Evolutionary conservation across 345 rosid genomes (phyloP).

Genomic region (Schrenkiella parvula): DNA sequence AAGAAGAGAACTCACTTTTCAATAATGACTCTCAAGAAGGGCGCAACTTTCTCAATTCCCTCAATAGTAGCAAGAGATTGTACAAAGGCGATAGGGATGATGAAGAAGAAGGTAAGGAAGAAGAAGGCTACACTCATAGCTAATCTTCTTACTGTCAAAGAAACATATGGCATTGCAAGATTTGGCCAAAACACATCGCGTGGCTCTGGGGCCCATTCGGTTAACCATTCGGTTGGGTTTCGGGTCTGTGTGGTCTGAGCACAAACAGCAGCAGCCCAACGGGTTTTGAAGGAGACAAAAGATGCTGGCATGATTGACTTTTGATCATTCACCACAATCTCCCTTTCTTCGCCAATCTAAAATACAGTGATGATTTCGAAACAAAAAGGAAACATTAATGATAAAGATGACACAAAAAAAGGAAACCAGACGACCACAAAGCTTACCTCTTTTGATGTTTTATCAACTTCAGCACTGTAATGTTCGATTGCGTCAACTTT

Average conservation of each 20-base stretch:
- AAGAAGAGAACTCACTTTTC: conserved; percentile 52
- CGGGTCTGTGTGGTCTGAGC: conserved; percentile 91
- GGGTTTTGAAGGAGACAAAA: conserved; percentile 87
- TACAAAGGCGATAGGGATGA: conserved; percentile 85
- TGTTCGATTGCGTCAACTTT: conserved; percentile 77
- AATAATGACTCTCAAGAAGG: conserved; percentile 60
- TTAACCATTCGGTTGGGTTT: conserved; percentile 86
- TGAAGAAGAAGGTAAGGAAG: conserved; percentile 92
- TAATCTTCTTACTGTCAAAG: conserved; percentile 61
- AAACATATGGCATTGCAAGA: conserved; percentile 80
- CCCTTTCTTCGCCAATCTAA: conserved; percentile 69
- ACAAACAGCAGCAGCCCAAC: conserved; percentile 98
- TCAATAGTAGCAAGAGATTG: conserved; percentile 89
- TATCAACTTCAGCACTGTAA: conserved; percentile 61
- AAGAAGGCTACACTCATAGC: conserved; percentile 83
- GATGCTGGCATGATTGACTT: conserved; percentile 85
- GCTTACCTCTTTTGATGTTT: conserved; percentile 66
- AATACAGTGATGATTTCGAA: conserved; percentile 20
- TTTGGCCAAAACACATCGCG: conserved; percentile 89
- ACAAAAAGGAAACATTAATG: not conserved
- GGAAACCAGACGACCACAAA: not conserved
- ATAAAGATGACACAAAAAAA: not conserved
- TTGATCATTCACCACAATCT: conserved; percentile 58
- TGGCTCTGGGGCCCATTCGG: conserved; percentile 98
- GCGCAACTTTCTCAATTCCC: conserved; percentile 65